Conservation (phyloP, 495 filamentous ascomycete species). For the Penicillium steckii region DNA sequence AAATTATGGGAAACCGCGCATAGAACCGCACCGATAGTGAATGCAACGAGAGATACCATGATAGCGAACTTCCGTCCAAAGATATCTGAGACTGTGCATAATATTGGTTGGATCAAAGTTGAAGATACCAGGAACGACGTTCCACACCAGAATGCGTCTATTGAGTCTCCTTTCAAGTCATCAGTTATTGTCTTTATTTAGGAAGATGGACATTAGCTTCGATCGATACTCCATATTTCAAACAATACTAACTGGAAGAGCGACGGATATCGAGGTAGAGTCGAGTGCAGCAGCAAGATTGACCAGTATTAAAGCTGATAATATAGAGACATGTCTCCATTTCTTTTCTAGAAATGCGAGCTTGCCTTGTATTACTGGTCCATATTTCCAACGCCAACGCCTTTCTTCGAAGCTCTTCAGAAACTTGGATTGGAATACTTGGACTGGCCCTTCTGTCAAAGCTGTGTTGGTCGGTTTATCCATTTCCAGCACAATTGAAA, state of each 20-base stretch:
- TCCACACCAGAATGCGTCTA: conserved; percentile 52
- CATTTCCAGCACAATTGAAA: too few relatives aligned
- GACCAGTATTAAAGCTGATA: too few relatives aligned
- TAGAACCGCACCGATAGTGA: conserved; percentile 41
- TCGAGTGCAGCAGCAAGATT: conserved; percentile 64
- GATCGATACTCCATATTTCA: too few relatives aligned
- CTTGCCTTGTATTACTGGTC: too few relatives aligned
- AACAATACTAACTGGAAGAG: conserved; percentile 51
- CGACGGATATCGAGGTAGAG: conserved; percentile 65
- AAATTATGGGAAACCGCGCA: conserved; percentile 31
- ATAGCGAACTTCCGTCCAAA: conserved; percentile 41
- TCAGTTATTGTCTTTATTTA: conserved; percentile 16
- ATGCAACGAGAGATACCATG: conserved; percentile 33
- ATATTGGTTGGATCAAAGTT: conserved; percentile 21
- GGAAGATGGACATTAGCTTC: background rate
- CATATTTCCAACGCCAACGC: too few relatives aligned
- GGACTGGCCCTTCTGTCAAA: too few relatives aligned
- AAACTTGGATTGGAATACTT: too few relatives aligned
- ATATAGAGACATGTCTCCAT: too few relatives aligned
- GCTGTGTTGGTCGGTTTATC: too few relatives aligned
- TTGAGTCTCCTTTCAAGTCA: conserved; percentile 42
- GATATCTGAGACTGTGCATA: conserved; percentile 37
- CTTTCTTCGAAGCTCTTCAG: too few relatives aligned
- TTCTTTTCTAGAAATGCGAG: too few relatives aligned
- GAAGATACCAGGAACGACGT: conserved; percentile 46